Evolutionary conservation across 2,329 filamentous ascomycete genomes (phyloP), one percentile per base, ranked within the genome.

Genomic region (Dactylellina drechsleri): DNA sequence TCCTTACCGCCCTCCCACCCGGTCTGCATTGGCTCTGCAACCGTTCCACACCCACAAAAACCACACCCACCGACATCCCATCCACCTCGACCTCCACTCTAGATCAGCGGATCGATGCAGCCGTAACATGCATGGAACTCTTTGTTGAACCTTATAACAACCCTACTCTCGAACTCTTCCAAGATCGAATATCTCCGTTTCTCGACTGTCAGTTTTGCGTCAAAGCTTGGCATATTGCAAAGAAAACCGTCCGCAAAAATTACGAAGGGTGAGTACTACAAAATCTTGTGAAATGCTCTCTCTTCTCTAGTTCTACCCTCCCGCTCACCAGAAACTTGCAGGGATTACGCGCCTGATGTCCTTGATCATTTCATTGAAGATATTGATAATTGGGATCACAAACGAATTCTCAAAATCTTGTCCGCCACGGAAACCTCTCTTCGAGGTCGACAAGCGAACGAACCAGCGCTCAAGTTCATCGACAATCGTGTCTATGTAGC

Each of bases 1-100:
- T 71, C 50, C 62, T 79, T 40, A 76, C 77, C 41, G 77, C 76
- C 66, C 60, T 79, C 40, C 76, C 77, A 6, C 78, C 77, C 18
- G 73, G 77, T 40, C 72, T 79, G 28, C 78, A 79, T 61, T 79
- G 78, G 78, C 75, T 79, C 20, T 79, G 78, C 36, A 66, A 58
- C 57, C 77, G 72, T 60, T 77, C 67, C 67, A 77, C 45, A 52
- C 20, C 20, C 57, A 61, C 13, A 26, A 77, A 40, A 58, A 60
- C 40, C 65, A 58, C 12, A 58, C 59, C 20, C 41, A 45, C 66
- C 53, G 66, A 62, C 49, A 49, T 45, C 58, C 4, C 54, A 1
- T 26, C 52, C 20, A 36, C 31, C 31, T 36, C 31, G 1, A 47
- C 49, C 18, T 70, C 54, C 43, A 65, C 54, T 40, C 66, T 61